A percentile compares a stretch with the other conserved stretches of the same genome.
Evolutionary conservation across 1,284 basidiomycete species (phyloP).

Genomic region (Moesziomyces globuligerus): DNA sequence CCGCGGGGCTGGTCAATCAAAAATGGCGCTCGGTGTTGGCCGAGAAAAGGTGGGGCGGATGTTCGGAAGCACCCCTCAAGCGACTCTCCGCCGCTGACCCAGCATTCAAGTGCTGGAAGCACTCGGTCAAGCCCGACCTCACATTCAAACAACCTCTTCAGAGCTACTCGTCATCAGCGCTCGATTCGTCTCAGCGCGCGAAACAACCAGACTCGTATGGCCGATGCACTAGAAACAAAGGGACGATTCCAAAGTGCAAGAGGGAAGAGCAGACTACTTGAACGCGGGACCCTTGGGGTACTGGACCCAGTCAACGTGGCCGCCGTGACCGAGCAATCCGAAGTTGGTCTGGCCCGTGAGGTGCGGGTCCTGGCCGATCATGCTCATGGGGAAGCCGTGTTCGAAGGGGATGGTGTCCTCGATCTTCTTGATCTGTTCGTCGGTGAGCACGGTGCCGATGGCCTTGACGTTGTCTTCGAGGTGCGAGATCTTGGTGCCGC

Average conservation of each 20-base stretch:
- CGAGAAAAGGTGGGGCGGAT: not conserved
- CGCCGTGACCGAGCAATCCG: constrained; percentile 27
- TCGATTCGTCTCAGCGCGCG: too few species aligned
- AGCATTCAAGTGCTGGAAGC: too few species aligned
- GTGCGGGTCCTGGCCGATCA: constrained; percentile 35
- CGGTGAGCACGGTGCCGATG: constrained; percentile 38
- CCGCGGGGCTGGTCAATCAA: not conserved
- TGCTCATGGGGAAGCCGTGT: constrained; percentile 56
- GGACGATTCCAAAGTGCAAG: not conserved
- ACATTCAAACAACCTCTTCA: too few species aligned
- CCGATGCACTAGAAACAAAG: too few species aligned
- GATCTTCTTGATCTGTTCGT: constrained; percentile 56
- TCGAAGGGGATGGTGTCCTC: constrained; percentile 50
- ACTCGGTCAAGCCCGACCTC: too few species aligned
- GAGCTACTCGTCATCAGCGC: not conserved
- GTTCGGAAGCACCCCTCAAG: not conserved
- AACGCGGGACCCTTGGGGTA: constrained; percentile 38
- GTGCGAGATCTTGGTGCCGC: constrained; percentile 49
- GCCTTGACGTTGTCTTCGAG: constrained; percentile 55
- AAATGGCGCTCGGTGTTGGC: not conserved
- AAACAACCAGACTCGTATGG: too few species aligned
- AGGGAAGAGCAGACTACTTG: constrained; percentile 2
- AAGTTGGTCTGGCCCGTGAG: constrained; percentile 26
- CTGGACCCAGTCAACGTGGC: constrained; percentile 49
- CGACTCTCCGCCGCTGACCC: too few species aligned